Evolutionary conservation across 768 basidiomycete genomes (phyloP).

Genomic region (Auricularia auricula-judae): DNA sequence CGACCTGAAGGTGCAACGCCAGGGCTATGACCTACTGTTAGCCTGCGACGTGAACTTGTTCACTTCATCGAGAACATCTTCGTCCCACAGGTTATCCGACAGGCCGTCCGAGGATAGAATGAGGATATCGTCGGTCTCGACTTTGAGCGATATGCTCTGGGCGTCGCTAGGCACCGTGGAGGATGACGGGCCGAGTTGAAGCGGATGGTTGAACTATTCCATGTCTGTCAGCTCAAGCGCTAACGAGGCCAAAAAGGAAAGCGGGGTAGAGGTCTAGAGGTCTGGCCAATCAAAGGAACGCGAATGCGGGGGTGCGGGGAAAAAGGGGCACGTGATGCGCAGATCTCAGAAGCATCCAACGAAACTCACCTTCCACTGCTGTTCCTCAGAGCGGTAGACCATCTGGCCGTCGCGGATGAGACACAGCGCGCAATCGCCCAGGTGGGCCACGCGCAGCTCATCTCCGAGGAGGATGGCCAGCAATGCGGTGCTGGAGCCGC

Average conservation of each 20-base stretch:
- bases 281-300: slow-evolving; percentile 25
- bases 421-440: slow-evolving; percentile 84
- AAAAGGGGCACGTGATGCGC: background rate
- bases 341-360: background rate
- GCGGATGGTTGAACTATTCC: slow-evolving; percentile 47
- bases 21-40: slow-evolving; percentile 14
- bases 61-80: slow-evolving; percentile 77
- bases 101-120: slow-evolving; percentile 76
- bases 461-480: slow-evolving; percentile 36
- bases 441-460: slow-evolving; percentile 69
- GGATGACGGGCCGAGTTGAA: slow-evolving; percentile 51
- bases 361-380: slow-evolving; percentile 72
- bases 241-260: slow-evolving; percentile 18
- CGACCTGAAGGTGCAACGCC: slow-evolving; percentile 2
- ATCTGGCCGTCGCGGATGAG: slow-evolving; percentile 64
- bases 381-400: slow-evolving; percentile 80
- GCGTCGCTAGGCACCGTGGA: slow-evolving; percentile 57
- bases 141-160: slow-evolving; percentile 57
- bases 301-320: background rate
- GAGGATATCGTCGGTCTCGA: slow-evolving; percentile 60
- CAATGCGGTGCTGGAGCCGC: slow-evolving; percentile 29
- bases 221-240: slow-evolving; percentile 4
- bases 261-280: background rate
- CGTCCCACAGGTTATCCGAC: slow-evolving; percentile 82
- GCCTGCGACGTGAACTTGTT: slow-evolving; percentile 38